Evolutionary conservation across 805 yeast species (phyloP).

Genomic region (Wickerhamiella domercqiae): DNA sequence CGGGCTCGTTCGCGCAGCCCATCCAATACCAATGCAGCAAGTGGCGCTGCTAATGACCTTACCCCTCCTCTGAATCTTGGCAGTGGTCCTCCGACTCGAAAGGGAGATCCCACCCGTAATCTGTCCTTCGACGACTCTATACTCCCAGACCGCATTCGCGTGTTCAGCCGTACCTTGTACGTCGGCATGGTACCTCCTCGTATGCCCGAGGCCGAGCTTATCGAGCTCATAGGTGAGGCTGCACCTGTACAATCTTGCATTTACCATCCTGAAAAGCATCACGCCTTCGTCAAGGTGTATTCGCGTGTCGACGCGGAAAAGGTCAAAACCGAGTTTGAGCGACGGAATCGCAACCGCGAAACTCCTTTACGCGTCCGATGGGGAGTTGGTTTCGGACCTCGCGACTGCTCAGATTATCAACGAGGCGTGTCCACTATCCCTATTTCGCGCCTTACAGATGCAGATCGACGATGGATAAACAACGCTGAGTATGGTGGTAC

Average conservation of each 20-base stretch:
- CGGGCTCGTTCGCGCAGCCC: conserved; percentile 15
- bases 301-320: conserved; percentile 84
- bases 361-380: conserved; percentile 71
- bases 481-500: conserved; percentile 96
- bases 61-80: conserved; percentile 5
- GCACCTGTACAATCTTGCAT: conserved; percentile 89
- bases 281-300: conserved; percentile 90
- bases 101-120: conserved; percentile 15
- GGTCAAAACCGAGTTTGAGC: conserved; percentile 52
- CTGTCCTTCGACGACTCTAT: conserved; percentile 7
- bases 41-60: conserved; percentile 5
- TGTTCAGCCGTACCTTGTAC: conserved; percentile 77
- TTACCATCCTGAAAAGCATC: conserved; percentile 75
- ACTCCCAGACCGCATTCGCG: conserved; percentile 69
- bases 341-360: conserved; percentile 42
- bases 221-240: conserved; percentile 58
- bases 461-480: conserved; percentile 80
- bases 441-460: conserved; percentile 75
- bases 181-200: conserved; percentile 83
- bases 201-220: conserved; percentile 63
- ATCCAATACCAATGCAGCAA: conserved; percentile 6
- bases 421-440: conserved; percentile 84
- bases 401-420: conserved; percentile 94
- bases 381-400: conserved; percentile 99
- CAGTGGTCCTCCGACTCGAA: conserved; percentile 12